A percentile compares a stretch with the other conserved stretches of the same genome.
Conservation (phyloP, 106 monocot species). For the Platanthera guangdongensis region DNA sequence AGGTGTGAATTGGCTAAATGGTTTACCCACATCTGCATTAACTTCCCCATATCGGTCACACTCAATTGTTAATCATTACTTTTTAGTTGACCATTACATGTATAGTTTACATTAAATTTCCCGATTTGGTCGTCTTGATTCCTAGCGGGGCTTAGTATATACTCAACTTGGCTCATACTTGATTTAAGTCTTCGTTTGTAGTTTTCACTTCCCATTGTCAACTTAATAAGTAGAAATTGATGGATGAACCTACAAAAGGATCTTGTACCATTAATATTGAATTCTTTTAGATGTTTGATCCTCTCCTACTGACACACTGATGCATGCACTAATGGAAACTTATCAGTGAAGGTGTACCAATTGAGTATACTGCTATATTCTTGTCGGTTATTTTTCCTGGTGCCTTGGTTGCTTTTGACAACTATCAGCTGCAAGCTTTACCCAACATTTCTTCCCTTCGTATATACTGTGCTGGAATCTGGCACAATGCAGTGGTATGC, state of each 20-base stretch:
- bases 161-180: neutral
- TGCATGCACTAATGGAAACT: conserved; percentile 11
- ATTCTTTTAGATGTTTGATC: conserved; percentile 7
- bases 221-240: neutral
- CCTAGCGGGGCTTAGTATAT: neutral
- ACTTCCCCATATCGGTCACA: too few species aligned
- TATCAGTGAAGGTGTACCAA: conserved; percentile 66
- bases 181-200: neutral
- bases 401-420: conserved; percentile 85
- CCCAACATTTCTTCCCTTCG: conserved; percentile 46
- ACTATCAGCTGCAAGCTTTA: conserved; percentile 49
- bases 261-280: neutral
- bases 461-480: conserved; percentile 94
- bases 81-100: neutral
- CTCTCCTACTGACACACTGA: conserved; percentile 8
- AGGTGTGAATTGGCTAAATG: too few species aligned
- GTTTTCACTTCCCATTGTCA: neutral
- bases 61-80: neutral
- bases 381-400: conserved; percentile 82
- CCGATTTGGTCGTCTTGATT: too few species aligned
- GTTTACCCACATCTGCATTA: too few species aligned
- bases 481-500: conserved; percentile 87
- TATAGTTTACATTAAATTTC: too few species aligned
- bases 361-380: conserved; percentile 83
- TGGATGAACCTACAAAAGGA: neutral